A percentile compares a stretch with the other conserved stretches of the same genome.
These are phyloP conservation scores for Lichtheimia hyalospora DNA, from an alignment of 371 early-diverging fungal genomes.

Conservation along the genomic window DNA sequence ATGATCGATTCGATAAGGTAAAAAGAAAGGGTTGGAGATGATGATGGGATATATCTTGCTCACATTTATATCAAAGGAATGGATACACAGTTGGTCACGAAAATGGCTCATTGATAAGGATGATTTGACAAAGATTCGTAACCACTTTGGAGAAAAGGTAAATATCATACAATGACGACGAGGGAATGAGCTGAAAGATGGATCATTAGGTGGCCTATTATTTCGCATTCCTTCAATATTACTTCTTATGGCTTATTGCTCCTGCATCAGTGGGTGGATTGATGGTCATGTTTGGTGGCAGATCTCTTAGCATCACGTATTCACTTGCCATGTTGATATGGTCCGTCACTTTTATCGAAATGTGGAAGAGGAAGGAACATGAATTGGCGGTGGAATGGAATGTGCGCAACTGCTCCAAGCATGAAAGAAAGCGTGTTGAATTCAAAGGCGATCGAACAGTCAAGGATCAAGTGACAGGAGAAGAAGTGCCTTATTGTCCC, in stretches of 20 bases:
- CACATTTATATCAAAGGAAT: constrained; percentile 37
- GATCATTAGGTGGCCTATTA: constrained; percentile 69
- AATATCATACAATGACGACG: background rate
- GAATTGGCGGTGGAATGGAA: constrained; percentile 80
- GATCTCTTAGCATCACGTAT: constrained; percentile 61
- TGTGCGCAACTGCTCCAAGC: constrained; percentile 62
- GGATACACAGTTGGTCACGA: constrained; percentile 78
- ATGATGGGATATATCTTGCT: background rate
- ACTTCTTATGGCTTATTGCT: constrained; percentile 69
- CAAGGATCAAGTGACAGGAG: constrained; percentile 74
- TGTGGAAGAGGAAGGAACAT: constrained; percentile 78
- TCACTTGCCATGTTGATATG: constrained; percentile 71
- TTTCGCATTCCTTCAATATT: constrained; percentile 89
- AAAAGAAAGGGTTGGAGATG: background rate
- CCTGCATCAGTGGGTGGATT: constrained; percentile 70
- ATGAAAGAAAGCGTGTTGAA: constrained; percentile 63
- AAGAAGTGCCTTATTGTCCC: constrained; percentile 69
- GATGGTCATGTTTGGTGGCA: constrained; percentile 52
- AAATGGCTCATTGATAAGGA: constrained; percentile 72
- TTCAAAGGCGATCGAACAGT: constrained; percentile 65
- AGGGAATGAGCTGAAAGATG: too few relatives aligned
- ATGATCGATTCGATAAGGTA: constrained; percentile 74
- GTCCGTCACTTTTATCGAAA: constrained; percentile 72
- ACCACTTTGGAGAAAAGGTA: constrained; percentile 85
- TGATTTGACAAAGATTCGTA: constrained; percentile 68